These are phyloP conservation scores for Venturia oleaginea DNA, from an alignment of 2,329 filamentous ascomycete species.

Conservation along the genomic window DNA sequence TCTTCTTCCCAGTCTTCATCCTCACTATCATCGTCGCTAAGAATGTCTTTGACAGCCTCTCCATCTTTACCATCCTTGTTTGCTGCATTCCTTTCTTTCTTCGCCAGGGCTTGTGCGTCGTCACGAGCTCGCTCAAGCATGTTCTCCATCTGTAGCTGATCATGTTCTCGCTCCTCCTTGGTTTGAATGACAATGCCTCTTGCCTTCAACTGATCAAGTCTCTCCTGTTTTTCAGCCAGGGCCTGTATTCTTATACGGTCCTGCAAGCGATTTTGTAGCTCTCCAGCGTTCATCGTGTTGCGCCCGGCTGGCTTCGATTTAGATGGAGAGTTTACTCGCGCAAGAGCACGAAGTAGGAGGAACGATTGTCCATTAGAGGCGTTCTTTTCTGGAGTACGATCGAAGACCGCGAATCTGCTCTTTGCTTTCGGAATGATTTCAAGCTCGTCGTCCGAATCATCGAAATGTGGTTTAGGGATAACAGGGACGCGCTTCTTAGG, in stretches of 20 bases:
- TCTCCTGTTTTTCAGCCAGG: slow-evolving; percentile 63
- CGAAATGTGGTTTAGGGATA: slow-evolving; percentile 26
- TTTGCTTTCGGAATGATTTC: slow-evolving; percentile 48
- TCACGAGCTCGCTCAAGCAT: slow-evolving; percentile 74
- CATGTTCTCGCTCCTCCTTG: slow-evolving; percentile 73
- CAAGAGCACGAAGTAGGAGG: slow-evolving; percentile 61
- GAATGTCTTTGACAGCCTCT: slow-evolving; percentile 34
- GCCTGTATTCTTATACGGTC: slow-evolving; percentile 73
- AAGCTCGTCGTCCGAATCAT: slow-evolving; percentile 53
- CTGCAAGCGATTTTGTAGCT: slow-evolving; percentile 60
- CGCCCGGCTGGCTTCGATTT: slow-evolving; percentile 39
- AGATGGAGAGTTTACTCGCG: slow-evolving; percentile 58
- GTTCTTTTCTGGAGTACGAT: slow-evolving; percentile 55
- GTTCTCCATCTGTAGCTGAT: slow-evolving; percentile 78
- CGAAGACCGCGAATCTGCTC: slow-evolving; percentile 48
- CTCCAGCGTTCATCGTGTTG: slow-evolving; percentile 54
- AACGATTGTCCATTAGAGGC: slow-evolving; percentile 56
- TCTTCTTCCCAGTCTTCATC: slow-evolving; percentile 40
- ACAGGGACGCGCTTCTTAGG: slow-evolving; percentile 8
- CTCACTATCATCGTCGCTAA: slow-evolving; percentile 48
- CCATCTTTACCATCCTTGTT: slow-evolving; percentile 51
- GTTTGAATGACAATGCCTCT: slow-evolving; percentile 78
- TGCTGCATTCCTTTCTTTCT: slow-evolving; percentile 63
- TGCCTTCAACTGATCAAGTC: slow-evolving; percentile 64
- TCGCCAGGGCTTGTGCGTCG: slow-evolving; percentile 71